phyloP scores from a whole-genome alignment of 306 rosid species.

The Carpinus fangiana region DNA sequence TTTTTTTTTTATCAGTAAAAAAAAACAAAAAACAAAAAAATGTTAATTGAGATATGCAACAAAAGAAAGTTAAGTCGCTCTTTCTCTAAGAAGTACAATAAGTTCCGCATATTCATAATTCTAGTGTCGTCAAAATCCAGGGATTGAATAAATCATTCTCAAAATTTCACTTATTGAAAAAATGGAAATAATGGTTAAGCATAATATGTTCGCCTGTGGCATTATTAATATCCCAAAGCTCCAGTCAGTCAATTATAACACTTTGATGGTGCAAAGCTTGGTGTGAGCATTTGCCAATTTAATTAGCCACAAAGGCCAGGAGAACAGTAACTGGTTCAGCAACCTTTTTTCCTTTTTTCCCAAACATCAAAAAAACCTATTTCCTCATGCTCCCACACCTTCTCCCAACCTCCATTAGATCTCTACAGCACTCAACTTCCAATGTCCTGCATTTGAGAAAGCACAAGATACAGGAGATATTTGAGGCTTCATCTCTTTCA shows the following conservation, averaged over 20 bases:
- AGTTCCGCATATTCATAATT: not conserved
- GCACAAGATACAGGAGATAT: not conserved
- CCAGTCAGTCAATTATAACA: not conserved
- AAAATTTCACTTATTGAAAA: not conserved
- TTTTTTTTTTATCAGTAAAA: too few species aligned
- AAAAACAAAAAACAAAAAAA: too few species aligned
- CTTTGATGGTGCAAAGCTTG: not conserved
- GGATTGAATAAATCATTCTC: not conserved
- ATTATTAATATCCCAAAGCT: not conserved
- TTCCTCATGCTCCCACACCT: not conserved
- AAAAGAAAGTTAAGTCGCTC: not conserved
- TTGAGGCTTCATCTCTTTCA: not conserved
- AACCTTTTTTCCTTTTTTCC: not conserved
- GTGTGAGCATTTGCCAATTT: not conserved
- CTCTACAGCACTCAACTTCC: not conserved
- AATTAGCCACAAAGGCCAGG: not conserved
- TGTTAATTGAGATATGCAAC: not conserved
- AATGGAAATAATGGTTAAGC: not conserved
- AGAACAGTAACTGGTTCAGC: not conserved
- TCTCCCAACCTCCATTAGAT: not conserved
- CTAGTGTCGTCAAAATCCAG: not conserved
- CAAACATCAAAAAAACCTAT: not conserved
- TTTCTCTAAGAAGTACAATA: not conserved
- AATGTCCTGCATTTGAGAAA: not conserved
- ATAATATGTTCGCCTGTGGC: not conserved